Base-by-base conservation (phyloP, 768 basidiomycete species). In the Lactarius indigo region DNA sequence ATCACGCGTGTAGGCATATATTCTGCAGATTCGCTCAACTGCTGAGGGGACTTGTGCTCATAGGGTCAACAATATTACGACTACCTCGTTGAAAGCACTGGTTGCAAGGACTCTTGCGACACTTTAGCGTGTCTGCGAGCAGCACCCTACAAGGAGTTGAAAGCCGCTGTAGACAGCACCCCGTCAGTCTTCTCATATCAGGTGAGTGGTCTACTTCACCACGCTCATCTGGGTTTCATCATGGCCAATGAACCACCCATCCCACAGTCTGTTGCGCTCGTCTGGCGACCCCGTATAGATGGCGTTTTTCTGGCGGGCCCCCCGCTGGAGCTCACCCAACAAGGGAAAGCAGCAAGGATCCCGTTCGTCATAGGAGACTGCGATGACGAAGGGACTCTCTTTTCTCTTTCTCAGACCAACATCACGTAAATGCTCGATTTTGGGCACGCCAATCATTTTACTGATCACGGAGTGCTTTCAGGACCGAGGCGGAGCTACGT, bases 61-160 rank as follows among this genome's bases (percentile, higher is more conserved):
- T 31, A 60, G 42, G 67, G 76, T 3, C 81, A 82, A 66, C 44
- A 26, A 0, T 74, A 75, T 31, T 85, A 82, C 61, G 81, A 84
- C 64, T 69, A 68, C 0, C 71, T 85, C 12, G 82, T 80, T 2
- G 23, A 56, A 1, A 63, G 74, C 2, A 77, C 78, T 0, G 78
- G 78, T 1, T 85, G 84, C 68, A 20, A 74, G 0, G 63, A 70
- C 1, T 64, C 76, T 2, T 23, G 63, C 0, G 79, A 82, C 68
- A 81, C 78, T 1, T 71, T 84, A 3, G 68, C 72, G 1, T 84
- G 84, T 68, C 73, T 85, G 17, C 78, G 82, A 4, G 62, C 66
- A 0, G 76, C 76, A 7, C 76, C 80, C 0, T 79, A 75, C 47
- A 61, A 64, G 0, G 59, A 52, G 9, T 65, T 84, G 10, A 60